phyloP scores from a whole-genome alignment of 495 filamentous ascomycete genomes.

The Thozetella sp. region DNA sequence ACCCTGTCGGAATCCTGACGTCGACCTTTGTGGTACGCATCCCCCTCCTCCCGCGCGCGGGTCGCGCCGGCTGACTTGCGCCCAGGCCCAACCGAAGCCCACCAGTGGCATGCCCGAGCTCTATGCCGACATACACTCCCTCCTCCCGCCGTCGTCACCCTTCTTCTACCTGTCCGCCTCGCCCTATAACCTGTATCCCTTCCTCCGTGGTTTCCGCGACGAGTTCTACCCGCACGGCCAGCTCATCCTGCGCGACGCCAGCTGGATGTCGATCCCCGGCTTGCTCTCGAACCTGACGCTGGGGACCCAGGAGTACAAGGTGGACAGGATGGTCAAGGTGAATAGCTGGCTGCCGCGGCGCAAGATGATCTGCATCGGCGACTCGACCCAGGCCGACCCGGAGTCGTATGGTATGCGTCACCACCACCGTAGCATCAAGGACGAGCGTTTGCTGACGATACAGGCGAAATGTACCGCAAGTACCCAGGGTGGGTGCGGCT shows the following conservation, averaged over 20 bases:
- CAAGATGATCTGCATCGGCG: constrained; percentile 82
- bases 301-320: constrained; percentile 85
- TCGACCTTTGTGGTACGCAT: constrained; percentile 74
- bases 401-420: constrained; percentile 77
- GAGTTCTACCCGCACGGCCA: constrained; percentile 75
- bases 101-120: constrained; percentile 83
- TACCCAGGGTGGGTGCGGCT: constrained; percentile 74
- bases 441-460: constrained; percentile 6
- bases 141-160: constrained; percentile 59
- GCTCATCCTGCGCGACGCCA: constrained; percentile 80
- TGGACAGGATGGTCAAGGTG: constrained; percentile 77
- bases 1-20: constrained; percentile 75
- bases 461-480: constrained; percentile 34
- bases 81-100: constrained; percentile 56
- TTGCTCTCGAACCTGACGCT: constrained; percentile 78
- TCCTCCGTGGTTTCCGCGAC: constrained; percentile 74
- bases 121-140: constrained; percentile 63
- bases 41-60: too few relatives aligned
- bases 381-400: constrained; percentile 89
- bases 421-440: background rate
- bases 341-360: constrained; percentile 73
- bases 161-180: constrained; percentile 96
- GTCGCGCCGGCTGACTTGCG: background rate
- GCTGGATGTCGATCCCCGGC: constrained; percentile 84
- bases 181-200: constrained; percentile 92